Percentiles rank a stretch among this genome's conserved stretches.
These are phyloP conservation scores for Lentinus polychrous DNA, from an alignment of 1,284 basidiomycete species.

Conservation along the genomic window DNA sequence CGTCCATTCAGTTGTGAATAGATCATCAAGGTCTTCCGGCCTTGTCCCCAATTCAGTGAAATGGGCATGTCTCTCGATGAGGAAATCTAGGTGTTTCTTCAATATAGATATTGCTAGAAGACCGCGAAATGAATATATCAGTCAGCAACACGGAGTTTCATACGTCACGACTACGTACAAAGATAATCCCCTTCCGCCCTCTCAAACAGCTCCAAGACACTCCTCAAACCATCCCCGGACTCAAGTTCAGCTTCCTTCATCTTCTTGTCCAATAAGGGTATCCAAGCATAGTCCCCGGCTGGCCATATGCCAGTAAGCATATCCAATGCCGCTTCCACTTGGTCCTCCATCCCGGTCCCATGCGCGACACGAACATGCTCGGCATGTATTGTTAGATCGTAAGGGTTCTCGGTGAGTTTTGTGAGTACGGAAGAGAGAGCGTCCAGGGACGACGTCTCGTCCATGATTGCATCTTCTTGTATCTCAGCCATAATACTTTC, in stretches of 20 bases:
- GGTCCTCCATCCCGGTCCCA: conserved; percentile 48
- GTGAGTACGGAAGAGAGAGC: conserved; percentile 53
- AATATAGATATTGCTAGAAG: conserved; percentile 64
- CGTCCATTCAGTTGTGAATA: conserved; percentile 58
- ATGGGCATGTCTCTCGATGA: conserved; percentile 49
- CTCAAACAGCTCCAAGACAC: conserved; percentile 57
- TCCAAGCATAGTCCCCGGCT: conserved; percentile 62
- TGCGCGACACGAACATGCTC: conserved; percentile 57
- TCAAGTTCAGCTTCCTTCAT: conserved; percentile 39
- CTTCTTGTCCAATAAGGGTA: conserved; percentile 53
- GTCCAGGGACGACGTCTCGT: conserved; percentile 41
- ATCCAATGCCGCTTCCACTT: conserved; percentile 54
- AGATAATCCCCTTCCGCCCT: conserved; percentile 76
- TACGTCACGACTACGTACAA: conserved; percentile 46
- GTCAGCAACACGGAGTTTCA: conserved; percentile 2
- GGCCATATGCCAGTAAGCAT: conserved; percentile 59
- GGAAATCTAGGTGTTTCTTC: conserved; percentile 61
- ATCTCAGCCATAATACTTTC: too few species aligned
- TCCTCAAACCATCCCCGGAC: conserved; percentile 42
- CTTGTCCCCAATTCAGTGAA: conserved; percentile 36
- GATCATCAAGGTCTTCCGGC: conserved; percentile 42
- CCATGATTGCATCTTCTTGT: conserved; percentile 8
- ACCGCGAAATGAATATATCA: not conserved
- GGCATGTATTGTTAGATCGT: conserved; percentile 53
- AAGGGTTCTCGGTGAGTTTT: conserved; percentile 50